Evolutionary conservation across 179 eudicot species (phyloP).

Genomic region (Corrigiola litoralis): DNA sequence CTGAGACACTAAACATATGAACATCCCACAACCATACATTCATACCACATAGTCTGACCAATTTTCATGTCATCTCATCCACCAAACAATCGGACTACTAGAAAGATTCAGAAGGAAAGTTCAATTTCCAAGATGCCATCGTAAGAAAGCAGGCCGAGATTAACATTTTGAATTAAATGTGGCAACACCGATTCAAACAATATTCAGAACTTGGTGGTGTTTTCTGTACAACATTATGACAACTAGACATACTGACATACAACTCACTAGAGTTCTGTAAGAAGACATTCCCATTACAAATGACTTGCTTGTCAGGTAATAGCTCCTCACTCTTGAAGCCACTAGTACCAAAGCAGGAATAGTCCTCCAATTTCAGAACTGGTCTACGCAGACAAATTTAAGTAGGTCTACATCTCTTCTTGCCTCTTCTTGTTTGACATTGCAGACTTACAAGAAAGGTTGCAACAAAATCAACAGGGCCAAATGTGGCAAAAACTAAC

Average conservation of each 20-base stretch:
- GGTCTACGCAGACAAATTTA: conserved; percentile 32
- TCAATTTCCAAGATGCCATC: conserved; percentile 2
- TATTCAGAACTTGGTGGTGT: conserved; percentile 22
- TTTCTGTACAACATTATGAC: conserved; percentile 38
- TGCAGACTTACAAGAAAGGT: conserved; percentile 47
- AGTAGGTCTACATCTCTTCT: conserved; percentile 34
- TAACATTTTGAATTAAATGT: conserved; percentile 24
- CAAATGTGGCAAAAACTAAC: conserved; percentile 50
- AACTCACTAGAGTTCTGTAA: conserved; percentile 26
- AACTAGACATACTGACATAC: conserved; percentile 32
- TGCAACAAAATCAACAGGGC: conserved; percentile 52
- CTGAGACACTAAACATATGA: conserved; percentile 6
- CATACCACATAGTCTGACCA: conserved; percentile 3
- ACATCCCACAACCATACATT: conserved; percentile 4
- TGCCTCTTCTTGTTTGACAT: conserved; percentile 53
- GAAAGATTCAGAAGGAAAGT: conserved; percentile 8
- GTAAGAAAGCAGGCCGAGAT: conserved; percentile 20
- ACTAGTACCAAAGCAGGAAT: conserved; percentile 36
- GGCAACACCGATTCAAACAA: conserved; percentile 25
- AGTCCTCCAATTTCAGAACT: conserved; percentile 34
- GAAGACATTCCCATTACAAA: conserved; percentile 39
- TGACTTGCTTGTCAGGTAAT: conserved; percentile 38
- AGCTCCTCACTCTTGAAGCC: conserved; percentile 41
- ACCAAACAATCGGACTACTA: conserved; percentile 19
- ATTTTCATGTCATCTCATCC: conserved; percentile 23